Evolutionary conservation across 2,329 filamentous ascomycete species (phyloP), one percentile per base, ranked within the genome.

Genomic region (Elsinoe perseae): DNA sequence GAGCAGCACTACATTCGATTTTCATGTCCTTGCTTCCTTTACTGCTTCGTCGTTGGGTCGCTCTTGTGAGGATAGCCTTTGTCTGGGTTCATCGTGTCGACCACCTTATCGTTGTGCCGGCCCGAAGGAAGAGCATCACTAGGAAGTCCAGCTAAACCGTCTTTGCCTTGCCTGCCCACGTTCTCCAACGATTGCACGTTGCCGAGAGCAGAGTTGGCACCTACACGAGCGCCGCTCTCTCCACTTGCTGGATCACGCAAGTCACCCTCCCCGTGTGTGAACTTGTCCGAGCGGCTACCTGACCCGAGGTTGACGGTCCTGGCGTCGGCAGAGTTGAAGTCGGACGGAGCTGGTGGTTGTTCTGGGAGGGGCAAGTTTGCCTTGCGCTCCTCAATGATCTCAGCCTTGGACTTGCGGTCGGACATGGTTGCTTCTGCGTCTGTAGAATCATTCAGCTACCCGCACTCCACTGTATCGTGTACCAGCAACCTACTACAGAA

Each of bases 351-450:
- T 1, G 87, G 86, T 20, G 88, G 88, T 62, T 91, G 78, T 1
- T 92, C 87, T 16, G 88, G 89, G 52, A 91, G 81, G 53, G 87
- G 86, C 28, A 95, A 83, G 72, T 89, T 89, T 69, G 83, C 73
- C 73, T 85, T 78, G 65, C 78, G 78, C 70, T 86, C 73, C 54
- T 84, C 80, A 67, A 91, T 85, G 70, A 85, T 75, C 56, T 85
- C 75, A 61, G 75, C 68, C 71, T 87, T 88, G 72, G 36, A 54
- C 30, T 20, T 42, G 20, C 43, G 14, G 20, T 54, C 52, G 18
- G 63, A 62, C 59, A 61, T 58, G 36, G 55, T 44, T 43, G 57
- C 50, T 63, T 54, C 43, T 54, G 32, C 3, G 32, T 36, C 32
- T 36, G 32, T n/a, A n/a, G n/a, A n/a, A n/a, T n/a, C n/a, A n/a